phyloP scores from a whole-genome alignment of 441 rosid genomes.

The Corymbia calophylla region DNA sequence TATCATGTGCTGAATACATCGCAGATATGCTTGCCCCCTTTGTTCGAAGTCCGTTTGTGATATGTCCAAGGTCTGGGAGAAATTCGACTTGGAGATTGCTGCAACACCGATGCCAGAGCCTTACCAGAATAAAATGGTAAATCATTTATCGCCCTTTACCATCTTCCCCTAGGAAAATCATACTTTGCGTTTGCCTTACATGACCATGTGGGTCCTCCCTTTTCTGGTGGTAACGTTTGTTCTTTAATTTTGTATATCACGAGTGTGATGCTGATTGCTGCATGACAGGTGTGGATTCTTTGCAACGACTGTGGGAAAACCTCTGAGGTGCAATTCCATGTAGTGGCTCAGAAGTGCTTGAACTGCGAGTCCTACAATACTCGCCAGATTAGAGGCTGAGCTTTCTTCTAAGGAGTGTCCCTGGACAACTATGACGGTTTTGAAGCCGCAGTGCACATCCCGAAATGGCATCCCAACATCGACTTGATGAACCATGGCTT shows the following conservation, averaged over 20 bases:
- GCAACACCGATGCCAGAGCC: constrained; percentile 77
- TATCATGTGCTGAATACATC: background rate
- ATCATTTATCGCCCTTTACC: background rate
- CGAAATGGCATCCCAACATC: background rate
- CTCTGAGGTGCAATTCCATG: constrained; percentile 55
- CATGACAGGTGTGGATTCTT: constrained; percentile 62
- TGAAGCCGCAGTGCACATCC: background rate
- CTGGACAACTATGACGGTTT: background rate
- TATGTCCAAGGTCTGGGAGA: constrained; percentile 94
- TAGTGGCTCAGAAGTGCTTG: constrained; percentile 67
- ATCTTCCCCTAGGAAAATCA: background rate
- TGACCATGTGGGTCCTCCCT: background rate
- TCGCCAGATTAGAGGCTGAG: constrained; percentile 58
- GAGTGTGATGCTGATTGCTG: background rate
- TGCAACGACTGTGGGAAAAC: constrained; percentile 79
- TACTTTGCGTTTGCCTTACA: background rate
- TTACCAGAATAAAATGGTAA: constrained; percentile 52
- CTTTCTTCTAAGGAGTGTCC: background rate
- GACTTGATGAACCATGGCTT: background rate
- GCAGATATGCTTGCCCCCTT: constrained; percentile 84
- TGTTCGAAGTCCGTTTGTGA: constrained; percentile 86
- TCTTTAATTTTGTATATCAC: background rate
- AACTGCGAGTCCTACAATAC: constrained; percentile 89
- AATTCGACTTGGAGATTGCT: constrained; percentile 63
- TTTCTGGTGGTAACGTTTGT: background rate